These are phyloP conservation scores for Laetiporus sulphureus DNA, from an alignment of 1,284 basidiomycete genomes.

Conservation along the genomic window DNA sequence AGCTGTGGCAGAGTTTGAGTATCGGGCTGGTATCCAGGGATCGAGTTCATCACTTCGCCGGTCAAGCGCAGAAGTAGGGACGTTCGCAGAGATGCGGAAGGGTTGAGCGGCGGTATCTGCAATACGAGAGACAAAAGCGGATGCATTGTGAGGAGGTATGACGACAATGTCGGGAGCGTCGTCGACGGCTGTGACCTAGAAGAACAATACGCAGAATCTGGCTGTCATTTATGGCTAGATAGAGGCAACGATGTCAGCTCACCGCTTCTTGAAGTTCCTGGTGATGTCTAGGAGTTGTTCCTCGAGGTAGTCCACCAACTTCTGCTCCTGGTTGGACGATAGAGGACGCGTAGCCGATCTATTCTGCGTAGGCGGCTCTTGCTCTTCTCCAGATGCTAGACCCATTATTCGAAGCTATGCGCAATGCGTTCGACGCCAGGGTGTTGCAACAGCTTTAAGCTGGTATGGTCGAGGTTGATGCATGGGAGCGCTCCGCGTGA, in stretches of 20 bases:
- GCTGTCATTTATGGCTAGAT: too few species aligned
- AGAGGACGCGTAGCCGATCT: slow-evolving; percentile 22
- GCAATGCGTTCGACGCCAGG: too few species aligned
- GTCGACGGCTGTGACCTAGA: slow-evolving; percentile 48
- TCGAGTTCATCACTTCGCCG: slow-evolving; percentile 50
- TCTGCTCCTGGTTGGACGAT: slow-evolving; percentile 51
- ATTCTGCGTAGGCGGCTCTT: too few species aligned
- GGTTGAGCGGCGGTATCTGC: slow-evolving; percentile 64
- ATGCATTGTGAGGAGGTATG: slow-evolving; percentile 51
- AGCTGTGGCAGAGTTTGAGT: slow-evolving; percentile 39
- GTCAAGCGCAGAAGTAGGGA: slow-evolving; percentile 64
- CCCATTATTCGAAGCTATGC: too few species aligned
- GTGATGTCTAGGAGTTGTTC: slow-evolving; percentile 55
- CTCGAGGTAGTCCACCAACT: slow-evolving; percentile 57
- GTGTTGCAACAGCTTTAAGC: too few species aligned
- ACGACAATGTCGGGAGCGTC: slow-evolving; percentile 44
- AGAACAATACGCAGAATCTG: background rate
- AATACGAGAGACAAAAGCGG: slow-evolving; percentile 53
- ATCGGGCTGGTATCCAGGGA: slow-evolving; percentile 50
- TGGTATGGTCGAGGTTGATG: too few species aligned
- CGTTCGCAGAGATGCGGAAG: slow-evolving; percentile 57
- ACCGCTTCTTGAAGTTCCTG: slow-evolving; percentile 69
- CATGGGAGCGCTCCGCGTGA: too few species aligned
- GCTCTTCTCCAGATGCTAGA: too few species aligned
- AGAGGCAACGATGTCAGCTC: slow-evolving; percentile 13